Base-by-base conservation (phyloP, 2,329 filamentous ascomycete genomes). In the Rutstroemia sp. region DNA sequence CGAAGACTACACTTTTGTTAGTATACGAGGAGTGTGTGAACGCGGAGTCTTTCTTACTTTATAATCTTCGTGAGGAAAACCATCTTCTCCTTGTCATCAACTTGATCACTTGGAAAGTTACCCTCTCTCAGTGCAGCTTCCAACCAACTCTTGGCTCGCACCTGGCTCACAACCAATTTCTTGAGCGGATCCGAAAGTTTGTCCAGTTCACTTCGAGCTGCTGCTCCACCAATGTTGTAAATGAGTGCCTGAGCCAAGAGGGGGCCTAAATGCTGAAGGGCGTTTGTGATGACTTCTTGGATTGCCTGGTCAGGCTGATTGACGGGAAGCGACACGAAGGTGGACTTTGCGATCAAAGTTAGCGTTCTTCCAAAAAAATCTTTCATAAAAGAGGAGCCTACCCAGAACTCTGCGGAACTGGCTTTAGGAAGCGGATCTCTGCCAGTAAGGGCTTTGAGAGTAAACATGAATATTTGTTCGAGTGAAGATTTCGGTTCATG, bases 351-450 rank as follows among this genome's bases (percentile, higher is more conserved):
- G 19, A 12, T n/a, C 16, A 42, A 19, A 12, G 39, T 42, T 42
- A 42, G 39, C 30, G 12, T 5, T 34, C 30, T 12, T 34, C 30
- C n/a, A n/a, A n/a, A n/a, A 27, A 34, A 4, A 3, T 14, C 30
- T 4, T 34, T 34, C 30, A 42, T 3, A 42, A 19, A 42, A 18
- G 39, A 14, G 34, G 16, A 18, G 30, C 58, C 63, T 71, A 87
- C 84, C 88, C 90, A 94, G 60, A 95, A 88, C 27, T 87, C 82
- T 8, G 85, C 81, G 1, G 89, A 81, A 2, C 87, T 81, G 30
- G 80, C 80, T 71, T 94, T 95, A 0, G 88, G 87, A 9, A 95
- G 73, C 0, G 87, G 83, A 58, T 94, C 89, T 30, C 78, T 82
- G 12, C 85, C 86, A 45, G 85, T 79, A 6, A 95, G 73, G 7